Base-by-base conservation (phyloP, 257 asterid genomes). In the Leonotis leonurus region DNA sequence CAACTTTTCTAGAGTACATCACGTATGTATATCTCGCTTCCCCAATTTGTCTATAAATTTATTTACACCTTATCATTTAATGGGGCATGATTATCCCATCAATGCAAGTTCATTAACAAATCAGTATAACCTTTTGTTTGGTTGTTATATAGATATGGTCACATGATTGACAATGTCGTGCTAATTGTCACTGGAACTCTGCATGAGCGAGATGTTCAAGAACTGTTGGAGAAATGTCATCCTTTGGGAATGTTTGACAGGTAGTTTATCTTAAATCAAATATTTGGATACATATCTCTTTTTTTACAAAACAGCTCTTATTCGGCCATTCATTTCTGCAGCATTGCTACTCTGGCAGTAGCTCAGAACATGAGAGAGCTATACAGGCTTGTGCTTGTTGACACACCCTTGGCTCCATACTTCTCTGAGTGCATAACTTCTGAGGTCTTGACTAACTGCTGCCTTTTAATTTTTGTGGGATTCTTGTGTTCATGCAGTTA, bases 181-280 rank as follows among this genome's bases (percentile, higher is more conserved):
- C 88, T 90, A 25, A 85, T 90, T 75, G 95, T 90, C 61, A 90
- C 97, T 30, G 97, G 97, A 69, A 90, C 97, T 52, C 75, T 90
- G 85, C 97, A 90, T 41, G 97, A 87, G 78, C 81, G 97, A 75
- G 97, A 90, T 75, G 96, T 90, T 68, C 95, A 90, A 70, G 97
- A 90, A 70, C 74, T 90, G 80, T 69, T 87, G 81, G 97, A 90
- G 84, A 90, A 90, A 75, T 90, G 97, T 58, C 97, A 90, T 64
- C 97, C 97, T 43, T 64, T 90, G 81, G 97, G 97, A 70, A 90
- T 87, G 97, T 90, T 90, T 78, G 97, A 90, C 78, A 87, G 97
- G 97, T 90, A 80, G 16, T 70, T 16, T 33, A 35, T 71, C 64
- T 62, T 65, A 35, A n/a, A n/a, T 22, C 41, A 13, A 54, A 33